Conservation (phyloP, 139 green algal species). For the Monoraphidium neglectum region DNA sequence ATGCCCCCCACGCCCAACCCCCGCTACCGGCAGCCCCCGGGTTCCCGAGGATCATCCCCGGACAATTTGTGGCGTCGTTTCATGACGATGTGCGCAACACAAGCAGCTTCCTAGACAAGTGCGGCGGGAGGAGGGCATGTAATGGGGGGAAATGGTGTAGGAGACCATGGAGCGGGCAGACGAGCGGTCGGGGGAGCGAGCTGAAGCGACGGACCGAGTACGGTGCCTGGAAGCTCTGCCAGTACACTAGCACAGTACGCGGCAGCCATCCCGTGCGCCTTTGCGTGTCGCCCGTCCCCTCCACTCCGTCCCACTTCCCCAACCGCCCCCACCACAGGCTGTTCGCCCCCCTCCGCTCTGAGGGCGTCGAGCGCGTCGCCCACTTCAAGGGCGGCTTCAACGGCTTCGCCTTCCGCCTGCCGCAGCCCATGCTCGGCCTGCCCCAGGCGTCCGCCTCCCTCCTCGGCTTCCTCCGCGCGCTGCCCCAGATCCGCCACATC, state of each 20-base stretch:
- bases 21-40: background rate
- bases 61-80: slow-evolving; percentile 27
- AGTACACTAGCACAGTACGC: no score
- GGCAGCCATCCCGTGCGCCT: no score
- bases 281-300: no score
- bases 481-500: slow-evolving; percentile 16
- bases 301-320: no score
- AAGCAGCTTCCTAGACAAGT: no score
- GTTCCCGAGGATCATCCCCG: slow-evolving; percentile 17
- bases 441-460: background rate
- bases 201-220: no score
- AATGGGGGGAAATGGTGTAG: no score
- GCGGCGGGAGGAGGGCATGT: no score
- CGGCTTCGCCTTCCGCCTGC: slow-evolving; percentile 21
- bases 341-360: slow-evolving; percentile 5
- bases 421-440: background rate
- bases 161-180: no score
- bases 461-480: slow-evolving; percentile 6
- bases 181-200: no score
- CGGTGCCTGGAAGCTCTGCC: no score
- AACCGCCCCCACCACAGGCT: slow-evolving; percentile 1
- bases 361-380: slow-evolving; percentile 14
- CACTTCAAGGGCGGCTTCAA: slow-evolving; percentile 31
- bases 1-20: background rate
- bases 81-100: slow-evolving; percentile 6